Conservation (phyloP, 2,329 filamentous ascomycete genomes). For the Monilinia vaccinii-corymbosi region DNA sequence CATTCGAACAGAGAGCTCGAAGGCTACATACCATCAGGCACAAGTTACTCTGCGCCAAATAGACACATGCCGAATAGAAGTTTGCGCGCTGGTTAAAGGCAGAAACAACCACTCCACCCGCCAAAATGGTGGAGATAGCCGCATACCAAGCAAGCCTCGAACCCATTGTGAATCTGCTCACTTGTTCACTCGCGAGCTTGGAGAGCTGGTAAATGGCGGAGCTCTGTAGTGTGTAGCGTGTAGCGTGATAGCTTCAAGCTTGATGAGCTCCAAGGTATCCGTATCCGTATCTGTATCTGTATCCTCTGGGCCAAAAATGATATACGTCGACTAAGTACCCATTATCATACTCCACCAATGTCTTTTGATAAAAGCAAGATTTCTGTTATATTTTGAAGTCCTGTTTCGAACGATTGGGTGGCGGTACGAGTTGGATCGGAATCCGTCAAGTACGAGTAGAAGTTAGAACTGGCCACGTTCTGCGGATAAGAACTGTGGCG, state of each 20-base stretch:
- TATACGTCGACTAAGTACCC: neutral
- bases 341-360: neutral
- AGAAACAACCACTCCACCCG: conserved; percentile 73
- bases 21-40: conserved; percentile 66
- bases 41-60: conserved; percentile 91
- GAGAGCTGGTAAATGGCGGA: neutral
- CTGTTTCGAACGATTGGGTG: no score
- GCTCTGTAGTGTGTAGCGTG: neutral
- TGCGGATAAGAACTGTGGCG: no score
- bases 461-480: no score
- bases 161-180: conserved; percentile 16
- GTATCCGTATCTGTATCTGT: no score
- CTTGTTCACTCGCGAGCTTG: neutral
- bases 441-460: no score
- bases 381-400: no score
- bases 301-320: neutral
- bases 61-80: conserved; percentile 97
- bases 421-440: no score
- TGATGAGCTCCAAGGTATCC: neutral
- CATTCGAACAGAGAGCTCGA: neutral
- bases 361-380: neutral
- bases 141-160: conserved; percentile 39
- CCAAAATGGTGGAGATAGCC: conserved; percentile 68
- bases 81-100: conserved; percentile 93
- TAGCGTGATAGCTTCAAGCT: neutral